Evolutionary conservation across 495 filamentous ascomycete species (phyloP).

Genomic region (Penicillium ochrochloron): DNA sequence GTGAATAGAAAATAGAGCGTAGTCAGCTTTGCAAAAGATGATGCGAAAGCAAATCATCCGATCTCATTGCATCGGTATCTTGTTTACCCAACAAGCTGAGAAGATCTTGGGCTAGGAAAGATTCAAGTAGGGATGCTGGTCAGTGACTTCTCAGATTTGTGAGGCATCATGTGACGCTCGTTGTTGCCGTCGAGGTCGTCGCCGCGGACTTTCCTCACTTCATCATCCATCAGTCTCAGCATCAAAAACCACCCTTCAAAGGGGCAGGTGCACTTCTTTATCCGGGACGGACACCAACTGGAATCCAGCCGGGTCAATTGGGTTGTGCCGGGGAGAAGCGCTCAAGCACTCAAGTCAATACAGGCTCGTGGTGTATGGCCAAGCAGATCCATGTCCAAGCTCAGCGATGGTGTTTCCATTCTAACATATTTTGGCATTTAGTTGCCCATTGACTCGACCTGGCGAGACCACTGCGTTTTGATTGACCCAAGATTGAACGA

Average conservation of each 20-base stretch:
- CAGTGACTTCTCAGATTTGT: neutral
- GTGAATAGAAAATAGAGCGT: neutral
- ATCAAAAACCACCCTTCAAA: neutral
- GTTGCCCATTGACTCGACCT: neutral
- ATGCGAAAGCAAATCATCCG: neutral
- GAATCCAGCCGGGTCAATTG: neutral
- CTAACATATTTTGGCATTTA: neutral
- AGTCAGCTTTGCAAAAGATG: neutral
- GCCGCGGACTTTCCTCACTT: neutral
- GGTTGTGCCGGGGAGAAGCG: neutral
- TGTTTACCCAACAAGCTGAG: neutral
- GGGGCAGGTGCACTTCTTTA: neutral
- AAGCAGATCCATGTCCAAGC: neutral
- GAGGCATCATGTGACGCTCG: slow-evolving; percentile 22
- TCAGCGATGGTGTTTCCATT: neutral
- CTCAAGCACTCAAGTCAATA: neutral
- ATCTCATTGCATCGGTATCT: neutral
- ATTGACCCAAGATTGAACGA: neutral
- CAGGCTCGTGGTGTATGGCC: slow-evolving; percentile 2
- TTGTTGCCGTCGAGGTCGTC: slow-evolving; percentile 1
- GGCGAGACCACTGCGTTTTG: neutral
- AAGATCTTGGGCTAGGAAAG: neutral
- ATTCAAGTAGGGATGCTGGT: neutral
- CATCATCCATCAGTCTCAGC: neutral
- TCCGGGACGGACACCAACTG: neutral